Percentiles rank a stretch among this genome's conserved stretches.
Evolutionary conservation across 129 eudicot genomes (phyloP).

Genomic region (Centrapalus pauciflorus): DNA sequence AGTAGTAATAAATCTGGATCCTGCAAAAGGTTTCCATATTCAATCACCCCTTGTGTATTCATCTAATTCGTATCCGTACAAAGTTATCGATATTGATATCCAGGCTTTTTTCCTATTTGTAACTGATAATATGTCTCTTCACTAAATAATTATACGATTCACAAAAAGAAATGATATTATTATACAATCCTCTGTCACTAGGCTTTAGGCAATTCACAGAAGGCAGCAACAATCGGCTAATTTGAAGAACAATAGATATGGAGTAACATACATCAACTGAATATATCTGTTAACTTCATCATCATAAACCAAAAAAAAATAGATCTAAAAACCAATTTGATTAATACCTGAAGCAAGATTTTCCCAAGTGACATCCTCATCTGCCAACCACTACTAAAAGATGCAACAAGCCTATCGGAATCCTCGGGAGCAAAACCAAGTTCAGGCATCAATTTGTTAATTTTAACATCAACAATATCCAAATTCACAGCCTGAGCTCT

Average conservation of each 20-base stretch:
- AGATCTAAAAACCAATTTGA: not conserved
- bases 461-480: slow-evolving; percentile 84
- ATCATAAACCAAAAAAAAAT: not conserved
- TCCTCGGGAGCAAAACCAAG: slow-evolving; percentile 83
- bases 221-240: not conserved
- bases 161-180: no score
- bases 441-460: slow-evolving; percentile 81
- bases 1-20: slow-evolving; percentile 89
- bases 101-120: no score
- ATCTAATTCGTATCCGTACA: not conserved
- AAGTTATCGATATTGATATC: not conserved
- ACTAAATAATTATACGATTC: no score
- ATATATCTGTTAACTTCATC: not conserved
- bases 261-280: not conserved
- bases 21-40: slow-evolving; percentile 33
- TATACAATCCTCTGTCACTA: no score
- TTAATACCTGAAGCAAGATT: slow-evolving; percentile 84
- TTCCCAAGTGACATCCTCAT: slow-evolving; percentile 99
- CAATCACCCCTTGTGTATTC: not conserved
- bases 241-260: not conserved
- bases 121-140: not conserved
- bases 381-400: slow-evolving; percentile 98
- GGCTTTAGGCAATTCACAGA: slow-evolving; percentile 7
- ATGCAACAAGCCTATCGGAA: slow-evolving; percentile 86
- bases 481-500: slow-evolving; percentile 79